A percentile compares a stretch with the other conserved stretches of the same genome.
Conservation (phyloP, 495 filamentous ascomycete genomes). For the Beverwykella pulmonaria region DNA sequence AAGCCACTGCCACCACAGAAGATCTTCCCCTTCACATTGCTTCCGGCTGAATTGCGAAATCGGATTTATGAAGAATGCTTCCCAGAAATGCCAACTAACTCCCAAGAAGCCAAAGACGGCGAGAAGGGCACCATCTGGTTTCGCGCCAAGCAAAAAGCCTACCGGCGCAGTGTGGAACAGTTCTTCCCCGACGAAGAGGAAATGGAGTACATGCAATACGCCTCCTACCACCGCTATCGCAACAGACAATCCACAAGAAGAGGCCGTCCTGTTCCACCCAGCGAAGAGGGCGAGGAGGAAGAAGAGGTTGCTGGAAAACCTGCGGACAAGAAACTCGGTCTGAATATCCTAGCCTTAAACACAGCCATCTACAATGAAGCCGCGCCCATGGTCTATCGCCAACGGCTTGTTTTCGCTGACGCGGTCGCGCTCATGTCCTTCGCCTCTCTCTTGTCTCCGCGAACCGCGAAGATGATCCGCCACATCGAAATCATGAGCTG, state of each 20-base stretch:
- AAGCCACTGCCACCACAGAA: constrained; percentile 10
- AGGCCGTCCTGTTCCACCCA: not conserved
- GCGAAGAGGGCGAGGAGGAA: not conserved
- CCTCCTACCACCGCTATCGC: not conserved
- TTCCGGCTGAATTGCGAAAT: constrained; percentile 23
- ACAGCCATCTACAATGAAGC: constrained; percentile 13
- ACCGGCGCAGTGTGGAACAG: constrained; percentile 1
- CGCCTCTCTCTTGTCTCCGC: not conserved
- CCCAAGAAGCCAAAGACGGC: not conserved
- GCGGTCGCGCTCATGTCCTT: constrained; percentile 2
- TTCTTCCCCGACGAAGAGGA: not conserved
- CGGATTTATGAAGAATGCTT: constrained; percentile 17
- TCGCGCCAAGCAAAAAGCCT: not conserved
- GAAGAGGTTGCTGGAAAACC: not conserved
- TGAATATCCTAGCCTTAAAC: constrained; percentile 4
- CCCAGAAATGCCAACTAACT: not conserved
- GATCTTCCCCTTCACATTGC: constrained; percentile 18
- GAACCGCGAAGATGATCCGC: constrained; percentile 9
- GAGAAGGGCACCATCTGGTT: not conserved
- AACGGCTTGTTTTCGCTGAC: constrained; percentile 11
- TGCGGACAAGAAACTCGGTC: not conserved
- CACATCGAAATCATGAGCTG: constrained; percentile 3
- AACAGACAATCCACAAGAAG: not conserved
- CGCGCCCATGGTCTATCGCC: constrained; percentile 16
- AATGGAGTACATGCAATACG: not conserved